Evolutionary conservation across 2,329 filamentous ascomycete genomes (phyloP), one percentile per base, ranked within the genome.

Genomic region (Cercospora nicotianae): DNA sequence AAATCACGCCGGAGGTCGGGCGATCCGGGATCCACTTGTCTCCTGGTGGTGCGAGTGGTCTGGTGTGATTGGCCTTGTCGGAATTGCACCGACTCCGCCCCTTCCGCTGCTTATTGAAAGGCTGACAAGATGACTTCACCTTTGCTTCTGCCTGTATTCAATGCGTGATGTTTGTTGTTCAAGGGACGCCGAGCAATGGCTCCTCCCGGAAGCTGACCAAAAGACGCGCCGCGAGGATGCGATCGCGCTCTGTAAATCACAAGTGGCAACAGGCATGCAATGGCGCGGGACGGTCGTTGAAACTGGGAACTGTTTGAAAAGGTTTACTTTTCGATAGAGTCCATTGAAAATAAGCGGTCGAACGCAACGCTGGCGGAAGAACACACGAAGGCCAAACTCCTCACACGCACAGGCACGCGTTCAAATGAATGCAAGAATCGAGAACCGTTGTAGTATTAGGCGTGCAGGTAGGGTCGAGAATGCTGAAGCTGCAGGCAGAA

Each of bases 11-110:
- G 60, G 42, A 26, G n/a, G 20, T 53, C 60, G 26, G 45, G 28
- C 23, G 60, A 55, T 51, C 39, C 60, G 60, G 13, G 20, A 20
- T 36, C 60, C 60, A 45, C 62, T 62, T 62, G n/a, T 62, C 42
- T 31, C 58, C 58, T 7, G 60, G 20, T 62, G 33, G 60, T 48
- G 33, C 45, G 60, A 62, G 30, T 16, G 12, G 60, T 48, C 39
- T 10, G 13, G 13, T 18, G 39, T 51, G 60, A 61, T 61, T 61
- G 59, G 59, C 18, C 42, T 20, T 33, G 16, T 26, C 16, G 53
- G 53, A 58, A 58, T 58, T 58, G 53, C 13, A n/a, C 53, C 23
- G 48, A 28, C 48, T 53, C 48, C 48, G 48, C 48, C 59, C n/a
- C 63, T 64, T 64, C 45, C 59, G 33, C n/a, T 20, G 60, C 28